Percentiles rank a stretch among this genome's conserved stretches.
These are phyloP conservation scores for Apiospora malaysiana DNA, from an alignment of 2,329 filamentous ascomycete species.

Conservation along the genomic window DNA sequence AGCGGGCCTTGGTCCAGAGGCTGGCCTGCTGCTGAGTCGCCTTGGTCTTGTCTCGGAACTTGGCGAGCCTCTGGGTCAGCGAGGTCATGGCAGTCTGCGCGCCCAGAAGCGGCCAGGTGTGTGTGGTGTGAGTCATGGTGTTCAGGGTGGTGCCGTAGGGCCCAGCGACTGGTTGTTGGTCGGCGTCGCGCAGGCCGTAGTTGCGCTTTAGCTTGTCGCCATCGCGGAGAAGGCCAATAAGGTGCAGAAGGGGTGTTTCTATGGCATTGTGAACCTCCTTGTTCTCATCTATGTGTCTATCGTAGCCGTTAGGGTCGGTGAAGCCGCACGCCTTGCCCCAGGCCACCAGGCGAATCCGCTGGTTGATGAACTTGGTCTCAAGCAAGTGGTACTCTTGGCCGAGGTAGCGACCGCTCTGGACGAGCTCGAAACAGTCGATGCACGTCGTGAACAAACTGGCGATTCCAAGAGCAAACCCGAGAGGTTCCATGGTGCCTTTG, in stretches of 20 bases:
- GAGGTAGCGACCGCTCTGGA: not conserved
- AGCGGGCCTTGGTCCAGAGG: not conserved
- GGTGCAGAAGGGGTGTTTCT: not conserved
- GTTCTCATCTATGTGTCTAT: not conserved
- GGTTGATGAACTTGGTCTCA: slow-evolving; percentile 9
- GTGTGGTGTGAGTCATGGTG: not conserved
- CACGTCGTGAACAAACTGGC: not conserved
- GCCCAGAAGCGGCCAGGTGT: not conserved
- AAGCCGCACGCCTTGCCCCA: slow-evolving; percentile 7
- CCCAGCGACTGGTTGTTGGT: not conserved
- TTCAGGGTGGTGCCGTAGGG: not conserved
- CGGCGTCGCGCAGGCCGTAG: slow-evolving; percentile 4
- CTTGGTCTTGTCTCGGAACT: not conserved
- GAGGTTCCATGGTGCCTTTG: not conserved
- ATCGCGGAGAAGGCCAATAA: not conserved
- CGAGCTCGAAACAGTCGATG: slow-evolving; percentile 1
- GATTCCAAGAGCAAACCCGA: not conserved
- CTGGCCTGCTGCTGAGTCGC: not conserved
- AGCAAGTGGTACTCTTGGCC: slow-evolving; percentile 6
- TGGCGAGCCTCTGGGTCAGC: not conserved
- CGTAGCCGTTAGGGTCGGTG: slow-evolving; percentile 9
- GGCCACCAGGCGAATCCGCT: not conserved
- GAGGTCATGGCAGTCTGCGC: not conserved
- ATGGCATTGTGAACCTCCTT: not conserved
- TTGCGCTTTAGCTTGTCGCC: slow-evolving; percentile 10